Evolutionary conservation across 345 rosid species (phyloP).

Genomic region (Brassica incana): DNA sequence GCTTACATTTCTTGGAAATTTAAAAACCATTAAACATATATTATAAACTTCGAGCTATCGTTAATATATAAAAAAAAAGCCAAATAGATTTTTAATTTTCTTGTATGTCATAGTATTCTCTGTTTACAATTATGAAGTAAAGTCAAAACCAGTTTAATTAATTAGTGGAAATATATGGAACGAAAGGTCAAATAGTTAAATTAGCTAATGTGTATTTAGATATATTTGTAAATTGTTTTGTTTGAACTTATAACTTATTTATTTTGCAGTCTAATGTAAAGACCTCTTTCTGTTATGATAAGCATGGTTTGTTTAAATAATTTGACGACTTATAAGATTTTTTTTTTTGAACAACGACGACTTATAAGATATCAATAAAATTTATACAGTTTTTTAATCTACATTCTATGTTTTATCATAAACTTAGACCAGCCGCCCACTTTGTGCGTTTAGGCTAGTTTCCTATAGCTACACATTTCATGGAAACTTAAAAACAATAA

Average conservation of each 20-base stretch:
- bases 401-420: not conserved
- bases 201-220: too few species aligned
- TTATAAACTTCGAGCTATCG: not conserved
- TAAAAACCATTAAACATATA: not conserved
- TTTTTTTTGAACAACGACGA: too few species aligned
- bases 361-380: too few species aligned
- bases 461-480: not conserved
- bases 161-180: too few species aligned
- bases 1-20: conserved; percentile 1
- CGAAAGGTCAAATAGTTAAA: too few species aligned
- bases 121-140: not conserved
- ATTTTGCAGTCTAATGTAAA: not conserved
- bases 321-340: too few species aligned
- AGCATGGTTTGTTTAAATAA: not conserved
- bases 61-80: not conserved
- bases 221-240: not conserved
- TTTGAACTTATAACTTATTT: not conserved
- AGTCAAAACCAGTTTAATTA: conserved; percentile 3
- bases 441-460: not conserved
- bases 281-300: not conserved
- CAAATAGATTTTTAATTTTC: not conserved
- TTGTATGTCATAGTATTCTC: not conserved
- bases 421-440: not conserved
- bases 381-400: not conserved
- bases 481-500: not conserved